These are phyloP conservation scores for Tolypocladium endophyticum DNA, from an alignment of 2,329 filamentous ascomycete species.

Conservation along the genomic window DNA sequence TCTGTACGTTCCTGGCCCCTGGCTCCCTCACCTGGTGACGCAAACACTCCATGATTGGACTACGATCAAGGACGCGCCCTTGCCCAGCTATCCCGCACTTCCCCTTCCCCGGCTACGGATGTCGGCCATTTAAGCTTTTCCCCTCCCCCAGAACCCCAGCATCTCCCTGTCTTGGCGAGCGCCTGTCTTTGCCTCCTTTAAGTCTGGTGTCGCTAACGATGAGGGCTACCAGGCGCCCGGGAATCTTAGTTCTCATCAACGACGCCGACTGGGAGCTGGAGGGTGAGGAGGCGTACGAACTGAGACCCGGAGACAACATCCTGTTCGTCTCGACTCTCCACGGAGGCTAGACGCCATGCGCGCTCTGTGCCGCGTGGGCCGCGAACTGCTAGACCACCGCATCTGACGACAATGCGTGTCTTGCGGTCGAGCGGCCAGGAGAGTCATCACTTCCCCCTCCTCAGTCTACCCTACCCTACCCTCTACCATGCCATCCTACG, in stretches of 20 bases:
- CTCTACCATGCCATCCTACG: neutral
- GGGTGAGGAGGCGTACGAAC: constrained; percentile 81
- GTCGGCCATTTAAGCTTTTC: neutral
- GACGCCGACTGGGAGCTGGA: constrained; percentile 98
- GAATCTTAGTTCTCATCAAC: constrained; percentile 93
- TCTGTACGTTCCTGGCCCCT: constrained; percentile 53
- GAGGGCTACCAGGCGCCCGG: constrained; percentile 60
- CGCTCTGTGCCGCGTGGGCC: neutral
- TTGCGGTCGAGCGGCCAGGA: neutral
- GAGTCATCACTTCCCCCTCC: neutral
- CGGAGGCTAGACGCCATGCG: constrained; percentile 52
- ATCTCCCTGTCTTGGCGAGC: neutral
- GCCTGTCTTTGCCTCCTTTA: neutral
- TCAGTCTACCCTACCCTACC: neutral
- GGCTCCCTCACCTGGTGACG: neutral
- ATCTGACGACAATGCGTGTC: neutral
- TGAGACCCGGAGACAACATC: constrained; percentile 75
- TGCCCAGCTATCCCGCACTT: neutral
- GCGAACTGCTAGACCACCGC: neutral
- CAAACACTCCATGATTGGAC: neutral
- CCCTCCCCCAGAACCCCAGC: neutral
- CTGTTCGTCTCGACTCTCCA: constrained; percentile 95
- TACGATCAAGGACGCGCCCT: neutral
- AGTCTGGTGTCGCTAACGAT: constrained; percentile 10
- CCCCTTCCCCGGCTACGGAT: neutral